Base-by-base conservation (phyloP, 352 stramenopile species). In the Pythium phragmitis region DNA sequence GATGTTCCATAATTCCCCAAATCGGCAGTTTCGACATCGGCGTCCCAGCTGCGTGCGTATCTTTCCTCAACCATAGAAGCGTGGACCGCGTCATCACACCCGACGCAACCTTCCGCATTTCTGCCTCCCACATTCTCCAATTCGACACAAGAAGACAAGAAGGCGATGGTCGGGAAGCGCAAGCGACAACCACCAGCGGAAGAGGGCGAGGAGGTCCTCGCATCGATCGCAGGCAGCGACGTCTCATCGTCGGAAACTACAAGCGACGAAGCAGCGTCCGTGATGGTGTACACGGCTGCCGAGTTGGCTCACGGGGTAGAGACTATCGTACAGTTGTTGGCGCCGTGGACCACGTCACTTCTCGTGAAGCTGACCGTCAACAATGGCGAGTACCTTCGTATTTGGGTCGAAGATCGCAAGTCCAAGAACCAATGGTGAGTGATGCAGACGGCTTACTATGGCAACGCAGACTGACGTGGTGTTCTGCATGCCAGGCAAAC, bases 361-460 rank as follows among this genome's bases (percentile, higher is more conserved):
- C 3, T 37, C 19, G 7, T 50, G 19, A 50, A 37, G 21, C n/a
- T 58, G 7, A 42, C 7, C 11, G 47, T 54, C 16, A 17, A 28
- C 6, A 33, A 23, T 19, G 36, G 48, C 16, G 42, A 30, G 12
- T 14, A n/a, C 12, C 14, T 61, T 11, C 11, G 3, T 17, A 52
- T 61, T 43, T 61, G 55, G 39, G 6, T 61, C 26, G 55, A 61
- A 33, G 28, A 61, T 45, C 42, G 39, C 28, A n/a, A 16, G 14
- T 33, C 55, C 1, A 52, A 61, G 16, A 26, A 51, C 23, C 55
- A 61, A 45, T 61, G 55, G 55, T 60, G 28, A 39, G 53, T 51
- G 12, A 12, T 13, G 13, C 23, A 21, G 37, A 26, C 30, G 16
- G 1, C 45, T 9, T 37, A 11, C 6, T 37, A 37, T 9, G 33